Percentiles rank a stretch among this genome's conserved stretches.
These are phyloP conservation scores for Fimicolochytrium jonesii DNA, from an alignment of 192 early-diverging fungal species.

Conservation along the genomic window DNA sequence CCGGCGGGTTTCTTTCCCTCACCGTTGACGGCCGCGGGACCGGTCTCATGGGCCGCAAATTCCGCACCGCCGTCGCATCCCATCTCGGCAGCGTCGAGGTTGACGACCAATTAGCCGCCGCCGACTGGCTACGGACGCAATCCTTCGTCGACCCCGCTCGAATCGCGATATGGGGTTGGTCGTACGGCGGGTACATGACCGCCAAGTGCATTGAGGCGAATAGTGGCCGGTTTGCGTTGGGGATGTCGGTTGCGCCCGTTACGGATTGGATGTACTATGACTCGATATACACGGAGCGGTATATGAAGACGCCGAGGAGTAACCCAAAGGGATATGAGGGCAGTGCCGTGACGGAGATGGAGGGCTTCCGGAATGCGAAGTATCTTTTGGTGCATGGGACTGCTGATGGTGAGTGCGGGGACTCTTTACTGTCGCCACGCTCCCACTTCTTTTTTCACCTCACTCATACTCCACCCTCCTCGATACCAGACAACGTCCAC, in stretches of 20 bases:
- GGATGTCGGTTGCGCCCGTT: slow-evolving; percentile 94
- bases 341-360: slow-evolving; percentile 73
- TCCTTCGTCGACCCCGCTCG: slow-evolving; percentile 74
- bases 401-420: slow-evolving; percentile 59
- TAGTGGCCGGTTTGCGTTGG: slow-evolving; percentile 74
- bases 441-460: background rate
- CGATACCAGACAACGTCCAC: slow-evolving; percentile 55
- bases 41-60: slow-evolving; percentile 77
- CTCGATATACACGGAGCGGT: slow-evolving; percentile 94
- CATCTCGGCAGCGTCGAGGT: slow-evolving; percentile 80
- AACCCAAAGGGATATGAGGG: slow-evolving; percentile 77
- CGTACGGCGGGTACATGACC: slow-evolving; percentile 87
- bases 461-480: background rate
- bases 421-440: background rate
- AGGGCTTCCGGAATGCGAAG: slow-evolving; percentile 70
- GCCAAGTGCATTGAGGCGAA: slow-evolving; percentile 81
- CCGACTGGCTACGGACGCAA: slow-evolving; percentile 54
- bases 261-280: slow-evolving; percentile 85
- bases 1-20: slow-evolving; percentile 33
- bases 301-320: slow-evolving; percentile 81
- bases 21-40: slow-evolving; percentile 86
- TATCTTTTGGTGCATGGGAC: slow-evolving; percentile 90
- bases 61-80: slow-evolving; percentile 67
- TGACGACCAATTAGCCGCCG: slow-evolving; percentile 83
- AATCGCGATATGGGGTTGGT: slow-evolving; percentile 97